Conservation (phyloP, 1,284 basidiomycete genomes). For the Macrocybe sp. region DNA sequence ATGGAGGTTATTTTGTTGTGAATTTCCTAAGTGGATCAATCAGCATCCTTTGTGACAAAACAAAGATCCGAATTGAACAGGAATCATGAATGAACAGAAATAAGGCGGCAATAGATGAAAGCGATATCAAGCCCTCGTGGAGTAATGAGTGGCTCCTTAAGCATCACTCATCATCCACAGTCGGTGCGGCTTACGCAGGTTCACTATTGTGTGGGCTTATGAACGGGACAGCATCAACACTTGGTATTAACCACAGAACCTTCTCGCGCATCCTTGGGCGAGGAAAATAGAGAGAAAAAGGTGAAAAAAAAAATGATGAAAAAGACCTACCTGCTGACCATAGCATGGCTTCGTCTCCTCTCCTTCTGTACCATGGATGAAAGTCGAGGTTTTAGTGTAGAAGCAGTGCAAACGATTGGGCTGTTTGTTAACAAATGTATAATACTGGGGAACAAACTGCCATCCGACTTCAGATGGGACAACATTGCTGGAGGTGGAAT, state of each 20-base stretch:
- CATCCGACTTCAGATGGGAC: conserved; percentile 89
- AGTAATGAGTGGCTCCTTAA: no score
- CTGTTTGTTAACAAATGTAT: conserved; percentile 97
- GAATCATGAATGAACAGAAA: no score
- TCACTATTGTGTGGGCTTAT: no score
- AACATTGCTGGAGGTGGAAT: conserved; percentile 37
- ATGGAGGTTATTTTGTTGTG: conserved; percentile 94
- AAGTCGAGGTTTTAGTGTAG: conserved; percentile 97
- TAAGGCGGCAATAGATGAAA: no score
- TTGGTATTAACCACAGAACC: no score
- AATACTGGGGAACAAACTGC: conserved; percentile 97
- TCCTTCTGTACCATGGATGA: conserved; percentile 94
- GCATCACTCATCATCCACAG: no score
- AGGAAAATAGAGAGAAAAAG: conserved; percentile 6
- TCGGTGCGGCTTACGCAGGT: no score
- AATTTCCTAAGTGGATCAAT: conserved; percentile 69
- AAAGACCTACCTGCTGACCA: conserved; percentile 77
- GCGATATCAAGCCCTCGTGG: no score
- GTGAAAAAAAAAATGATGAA: conserved; percentile 9
- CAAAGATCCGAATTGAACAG: no score
- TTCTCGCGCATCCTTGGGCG: background rate
- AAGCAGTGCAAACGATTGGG: conserved; percentile 97
- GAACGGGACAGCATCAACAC: no score
- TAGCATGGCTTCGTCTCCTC: conserved; percentile 86
- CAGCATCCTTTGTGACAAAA: background rate